These are phyloP conservation scores for Canavalia ensiformis DNA, from an alignment of 306 rosid species.

Conservation along the genomic window DNA sequence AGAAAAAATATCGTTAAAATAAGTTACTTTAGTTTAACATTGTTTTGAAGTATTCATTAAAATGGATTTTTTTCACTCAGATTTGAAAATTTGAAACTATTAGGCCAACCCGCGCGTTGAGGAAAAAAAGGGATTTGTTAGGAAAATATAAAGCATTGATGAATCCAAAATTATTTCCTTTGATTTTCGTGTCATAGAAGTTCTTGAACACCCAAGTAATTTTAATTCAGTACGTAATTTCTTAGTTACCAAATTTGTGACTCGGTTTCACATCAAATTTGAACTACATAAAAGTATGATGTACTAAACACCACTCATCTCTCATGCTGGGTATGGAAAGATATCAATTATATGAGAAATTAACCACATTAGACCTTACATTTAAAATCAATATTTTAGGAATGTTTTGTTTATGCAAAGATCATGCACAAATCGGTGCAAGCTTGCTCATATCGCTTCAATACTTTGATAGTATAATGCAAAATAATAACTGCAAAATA, in stretches of 20 bases:
- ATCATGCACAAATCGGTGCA: conserved; percentile 10
- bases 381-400: conserved; percentile 3
- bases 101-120: neutral
- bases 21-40: neutral
- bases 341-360: conserved; percentile 30
- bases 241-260: conserved; percentile 39
- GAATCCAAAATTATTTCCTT: neutral
- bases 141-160: neutral
- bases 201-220: neutral
- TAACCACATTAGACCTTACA: neutral
- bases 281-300: conserved; percentile 50
- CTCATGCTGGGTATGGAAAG: conserved; percentile 39
- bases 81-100: conserved; percentile 1
- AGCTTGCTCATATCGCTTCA: neutral
- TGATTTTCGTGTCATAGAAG: neutral
- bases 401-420: neutral
- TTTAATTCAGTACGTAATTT: neutral
- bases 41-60: neutral
- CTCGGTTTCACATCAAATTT: conserved; percentile 34
- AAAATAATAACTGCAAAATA: conserved; percentile 5
- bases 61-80: neutral
- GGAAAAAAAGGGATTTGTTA: neutral
- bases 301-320: conserved; percentile 43
- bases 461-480: neutral
- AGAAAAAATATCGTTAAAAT: neutral